These are phyloP conservation scores for Fraxinus americana DNA, from an alignment of 257 asterid genomes.

Conservation along the genomic window DNA sequence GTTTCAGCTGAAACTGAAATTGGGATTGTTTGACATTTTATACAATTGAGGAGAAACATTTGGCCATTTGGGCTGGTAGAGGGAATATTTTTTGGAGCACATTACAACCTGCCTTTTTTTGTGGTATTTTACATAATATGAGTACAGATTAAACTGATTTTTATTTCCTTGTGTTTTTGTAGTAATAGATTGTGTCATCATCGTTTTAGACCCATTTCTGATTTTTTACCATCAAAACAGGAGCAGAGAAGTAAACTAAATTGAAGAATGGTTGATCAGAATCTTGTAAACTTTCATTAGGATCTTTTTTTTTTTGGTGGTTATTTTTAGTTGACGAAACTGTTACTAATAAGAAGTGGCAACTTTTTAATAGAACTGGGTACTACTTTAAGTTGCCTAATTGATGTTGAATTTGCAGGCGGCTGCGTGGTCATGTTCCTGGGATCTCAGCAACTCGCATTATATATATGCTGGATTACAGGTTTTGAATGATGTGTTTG, in stretches of 20 bases:
- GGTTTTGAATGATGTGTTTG: slow-evolving; percentile 51
- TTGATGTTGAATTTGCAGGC: slow-evolving; percentile 48
- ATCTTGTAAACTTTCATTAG: not conserved
- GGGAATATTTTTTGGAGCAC: not conserved
- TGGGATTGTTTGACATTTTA: not conserved
- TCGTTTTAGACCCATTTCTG: not conserved
- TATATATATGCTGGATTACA: slow-evolving; percentile 85
- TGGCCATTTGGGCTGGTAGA: not conserved
- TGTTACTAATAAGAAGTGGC: not conserved
- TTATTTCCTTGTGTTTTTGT: not conserved
- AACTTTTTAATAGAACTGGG: not conserved
- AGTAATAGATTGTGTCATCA: not conserved
- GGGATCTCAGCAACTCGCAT: slow-evolving; percentile 70
- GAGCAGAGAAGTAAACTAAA: not conserved
- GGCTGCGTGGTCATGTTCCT: slow-evolving; percentile 98
- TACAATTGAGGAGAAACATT: not conserved
- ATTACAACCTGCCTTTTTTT: not conserved
- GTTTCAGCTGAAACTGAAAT: not conserved
- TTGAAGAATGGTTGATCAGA: not conserved
- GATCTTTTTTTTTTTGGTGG: not conserved
- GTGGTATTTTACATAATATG: not conserved
- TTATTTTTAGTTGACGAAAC: not conserved
- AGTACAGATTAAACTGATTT: not conserved
- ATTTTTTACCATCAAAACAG: not conserved
- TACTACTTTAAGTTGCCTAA: not conserved